Evolutionary conservation across 441 rosid genomes (phyloP).

Genomic region (Pelargonium australe): DNA sequence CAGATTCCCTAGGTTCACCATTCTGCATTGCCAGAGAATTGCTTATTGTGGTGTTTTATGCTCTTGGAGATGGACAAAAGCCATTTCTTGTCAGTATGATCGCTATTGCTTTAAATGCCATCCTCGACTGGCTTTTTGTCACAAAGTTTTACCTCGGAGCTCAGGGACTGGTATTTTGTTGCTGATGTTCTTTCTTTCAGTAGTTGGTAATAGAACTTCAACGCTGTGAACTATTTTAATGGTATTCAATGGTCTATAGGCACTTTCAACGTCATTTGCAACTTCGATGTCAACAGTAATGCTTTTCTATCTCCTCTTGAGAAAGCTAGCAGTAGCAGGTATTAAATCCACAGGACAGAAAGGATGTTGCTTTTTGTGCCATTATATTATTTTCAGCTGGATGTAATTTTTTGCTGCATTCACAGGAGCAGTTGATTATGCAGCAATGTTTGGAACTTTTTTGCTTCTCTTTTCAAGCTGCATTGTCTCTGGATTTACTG

Average conservation of each 20-base stretch:
- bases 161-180: slow-evolving; percentile 2
- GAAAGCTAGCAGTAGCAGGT: slow-evolving; percentile 3
- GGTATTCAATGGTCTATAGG: not conserved
- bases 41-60: slow-evolving; percentile 8
- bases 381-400: slow-evolving; percentile 1
- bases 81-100: slow-evolving; percentile 3
- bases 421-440: slow-evolving; percentile 2
- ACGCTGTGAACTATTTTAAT: not conserved
- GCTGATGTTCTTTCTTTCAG: not conserved
- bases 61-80: slow-evolving; percentile 1
- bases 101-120: not conserved
- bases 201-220: not conserved
- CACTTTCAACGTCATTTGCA: slow-evolving; percentile 7
- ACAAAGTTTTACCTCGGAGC: slow-evolving; percentile 4
- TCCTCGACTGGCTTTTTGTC: slow-evolving; percentile 4
- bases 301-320: slow-evolving; percentile 1
- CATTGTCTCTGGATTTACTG: not conserved
- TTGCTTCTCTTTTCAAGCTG: slow-evolving; percentile 2
- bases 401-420: not conserved
- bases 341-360: not conserved
- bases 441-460: not conserved
- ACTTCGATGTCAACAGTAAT: not conserved
- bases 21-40: not conserved
- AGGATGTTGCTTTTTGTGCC: not conserved
- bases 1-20: slow-evolving; percentile 8